These are phyloP conservation scores for Xylariales sp. DNA, from an alignment of 2,329 filamentous ascomycete species.

Conservation along the genomic window DNA sequence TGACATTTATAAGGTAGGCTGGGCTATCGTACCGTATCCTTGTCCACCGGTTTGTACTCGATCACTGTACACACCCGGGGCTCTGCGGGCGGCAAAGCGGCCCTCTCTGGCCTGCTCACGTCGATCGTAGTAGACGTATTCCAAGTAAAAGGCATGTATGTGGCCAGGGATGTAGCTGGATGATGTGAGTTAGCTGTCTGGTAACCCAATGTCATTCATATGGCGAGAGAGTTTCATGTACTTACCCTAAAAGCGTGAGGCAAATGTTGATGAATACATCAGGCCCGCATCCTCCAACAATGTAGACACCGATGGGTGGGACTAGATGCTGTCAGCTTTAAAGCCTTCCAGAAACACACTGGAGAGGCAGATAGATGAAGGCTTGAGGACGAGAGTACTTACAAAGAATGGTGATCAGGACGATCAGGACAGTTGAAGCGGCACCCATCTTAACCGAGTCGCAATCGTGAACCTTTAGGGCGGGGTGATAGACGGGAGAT, in stretches of 20 bases:
- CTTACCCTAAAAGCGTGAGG: conserved; percentile 59
- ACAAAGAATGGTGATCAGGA: conserved; percentile 51
- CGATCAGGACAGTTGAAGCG: conserved; percentile 42
- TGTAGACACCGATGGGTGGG: conserved; percentile 60
- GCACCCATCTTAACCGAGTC: conserved; percentile 40
- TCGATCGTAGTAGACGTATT: conserved; percentile 79
- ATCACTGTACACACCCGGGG: conserved; percentile 68
- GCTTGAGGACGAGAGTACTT: too few relatives aligned
- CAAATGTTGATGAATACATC: conserved; percentile 65
- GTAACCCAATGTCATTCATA: too few relatives aligned
- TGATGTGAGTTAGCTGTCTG: too few relatives aligned
- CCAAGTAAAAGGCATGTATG: conserved; percentile 74
- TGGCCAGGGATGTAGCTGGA: conserved; percentile 69
- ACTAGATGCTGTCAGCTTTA: conserved; percentile 38
- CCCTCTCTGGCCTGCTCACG: conserved; percentile 59
- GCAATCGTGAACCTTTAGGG: too few relatives aligned
- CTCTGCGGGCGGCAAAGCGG: conserved; percentile 45
- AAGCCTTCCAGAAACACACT: too few relatives aligned
- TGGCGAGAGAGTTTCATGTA: too few relatives aligned
- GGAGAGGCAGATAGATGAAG: too few relatives aligned
- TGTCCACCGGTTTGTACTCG: conserved; percentile 69
- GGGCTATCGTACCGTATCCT: conserved; percentile 52
- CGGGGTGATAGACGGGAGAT: too few relatives aligned
- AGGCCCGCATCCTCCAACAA: conserved; percentile 59
- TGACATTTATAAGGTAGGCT: conserved; percentile 25